Percentiles rank a stretch among this genome's conserved stretches.
Evolutionary conservation across 2,329 filamentous ascomycete species (phyloP).

Genomic region (Sporothrix pallida): DNA sequence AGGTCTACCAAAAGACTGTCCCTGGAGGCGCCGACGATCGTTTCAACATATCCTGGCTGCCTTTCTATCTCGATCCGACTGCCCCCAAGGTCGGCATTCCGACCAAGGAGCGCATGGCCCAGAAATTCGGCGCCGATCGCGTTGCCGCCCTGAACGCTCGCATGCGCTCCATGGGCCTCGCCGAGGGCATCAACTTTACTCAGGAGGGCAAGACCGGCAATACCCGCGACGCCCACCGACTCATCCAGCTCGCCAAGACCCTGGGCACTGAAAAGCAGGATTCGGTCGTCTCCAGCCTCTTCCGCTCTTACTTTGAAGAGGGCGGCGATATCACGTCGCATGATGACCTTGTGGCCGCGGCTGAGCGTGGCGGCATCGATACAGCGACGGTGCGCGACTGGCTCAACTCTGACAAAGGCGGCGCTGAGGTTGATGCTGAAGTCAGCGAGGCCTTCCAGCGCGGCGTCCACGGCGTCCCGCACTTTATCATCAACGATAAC

Average conservation of each 20-base stretch:
- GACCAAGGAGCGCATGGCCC: slow-evolving; percentile 58
- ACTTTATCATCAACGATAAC: slow-evolving; percentile 73
- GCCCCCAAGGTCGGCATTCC: slow-evolving; percentile 56
- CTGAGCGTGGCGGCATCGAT: slow-evolving; percentile 60
- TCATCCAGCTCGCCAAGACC: slow-evolving; percentile 71
- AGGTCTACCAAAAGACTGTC: slow-evolving; percentile 66
- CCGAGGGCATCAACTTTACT: slow-evolving; percentile 74
- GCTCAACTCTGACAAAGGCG: slow-evolving; percentile 61
- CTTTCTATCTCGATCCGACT: slow-evolving; percentile 79
- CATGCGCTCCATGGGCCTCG: slow-evolving; percentile 62
- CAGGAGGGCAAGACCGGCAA: slow-evolving; percentile 75
- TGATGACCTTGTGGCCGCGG: slow-evolving; percentile 59
- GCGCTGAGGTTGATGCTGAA: slow-evolving; percentile 62
- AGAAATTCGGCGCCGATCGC: slow-evolving; percentile 70
- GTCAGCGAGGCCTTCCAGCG: slow-evolving; percentile 58
- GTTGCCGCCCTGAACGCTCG: slow-evolving; percentile 39
- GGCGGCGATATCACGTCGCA: slow-evolving; percentile 67
- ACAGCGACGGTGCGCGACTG: slow-evolving; percentile 58
- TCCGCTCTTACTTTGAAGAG: slow-evolving; percentile 69
- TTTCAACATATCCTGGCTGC: slow-evolving; percentile 75
- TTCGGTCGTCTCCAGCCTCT: slow-evolving; percentile 65
- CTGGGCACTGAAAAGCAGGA: slow-evolving; percentile 41
- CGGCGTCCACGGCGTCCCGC: slow-evolving; percentile 70
- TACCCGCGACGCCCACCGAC: slow-evolving; percentile 78
- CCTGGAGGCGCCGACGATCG: slow-evolving; percentile 66